A percentile compares a stretch with the other conserved stretches of the same genome.
Conservation (phyloP, 176 grass and related monocot species). For the Musa beccarii region DNA sequence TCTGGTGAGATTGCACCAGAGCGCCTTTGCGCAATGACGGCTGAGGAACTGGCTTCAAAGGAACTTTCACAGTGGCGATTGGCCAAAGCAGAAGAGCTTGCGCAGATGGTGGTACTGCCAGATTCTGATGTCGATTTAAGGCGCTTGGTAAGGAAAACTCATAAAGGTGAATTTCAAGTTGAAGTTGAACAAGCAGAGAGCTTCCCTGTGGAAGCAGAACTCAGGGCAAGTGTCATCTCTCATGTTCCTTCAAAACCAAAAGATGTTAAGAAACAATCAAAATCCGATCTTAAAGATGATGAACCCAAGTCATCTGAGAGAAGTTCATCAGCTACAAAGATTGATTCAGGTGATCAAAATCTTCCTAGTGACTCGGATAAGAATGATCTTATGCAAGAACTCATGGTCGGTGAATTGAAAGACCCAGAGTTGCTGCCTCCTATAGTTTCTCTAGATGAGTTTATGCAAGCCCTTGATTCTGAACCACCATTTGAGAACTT, state of each 20-base stretch:
- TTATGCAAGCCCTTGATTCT: constrained; percentile 55
- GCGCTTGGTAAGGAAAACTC: constrained; percentile 65
- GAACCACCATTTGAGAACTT: constrained; percentile 43
- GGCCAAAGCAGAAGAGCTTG: constrained; percentile 74
- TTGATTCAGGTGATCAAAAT: constrained; percentile 18
- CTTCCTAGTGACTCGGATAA: constrained; percentile 30
- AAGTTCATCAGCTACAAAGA: constrained; percentile 12
- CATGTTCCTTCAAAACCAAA: constrained; percentile 26
- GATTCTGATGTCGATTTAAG: constrained; percentile 46
- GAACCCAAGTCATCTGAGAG: constrained; percentile 23
- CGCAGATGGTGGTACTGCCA: constrained; percentile 58
- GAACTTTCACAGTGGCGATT: constrained; percentile 65
- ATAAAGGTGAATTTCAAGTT: constrained; percentile 81
- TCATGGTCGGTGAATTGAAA: constrained; percentile 52
- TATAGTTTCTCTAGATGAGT: constrained; percentile 43
- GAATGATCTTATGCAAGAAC: constrained; percentile 41
- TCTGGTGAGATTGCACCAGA: constrained; percentile 60
- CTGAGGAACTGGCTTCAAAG: constrained; percentile 74
- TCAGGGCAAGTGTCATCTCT: constrained; percentile 29
- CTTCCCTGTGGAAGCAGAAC: constrained; percentile 41
- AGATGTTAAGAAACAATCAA: constrained; percentile 7
- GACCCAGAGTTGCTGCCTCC: constrained; percentile 38
- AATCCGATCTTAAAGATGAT: constrained; percentile 23
- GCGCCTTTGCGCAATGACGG: constrained; percentile 58
- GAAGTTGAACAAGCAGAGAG: constrained; percentile 55